Percentiles rank a stretch among this genome's conserved stretches.
Conservation (phyloP, 2,329 filamentous ascomycete species). For the Ramularia endophylla region DNA sequence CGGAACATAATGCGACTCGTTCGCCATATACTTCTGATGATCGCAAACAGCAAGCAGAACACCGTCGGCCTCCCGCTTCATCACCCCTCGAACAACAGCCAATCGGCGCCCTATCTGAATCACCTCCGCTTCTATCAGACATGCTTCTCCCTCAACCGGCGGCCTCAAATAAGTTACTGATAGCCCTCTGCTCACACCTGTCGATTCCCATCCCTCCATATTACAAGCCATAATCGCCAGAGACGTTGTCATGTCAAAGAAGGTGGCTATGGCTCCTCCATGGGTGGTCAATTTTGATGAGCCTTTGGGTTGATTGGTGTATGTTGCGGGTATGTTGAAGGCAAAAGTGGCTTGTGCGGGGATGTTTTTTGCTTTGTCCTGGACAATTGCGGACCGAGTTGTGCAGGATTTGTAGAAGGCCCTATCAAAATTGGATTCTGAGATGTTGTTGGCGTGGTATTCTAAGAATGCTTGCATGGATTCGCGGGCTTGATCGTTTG, state of each 20-base stretch:
- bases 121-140: conserved; percentile 38
- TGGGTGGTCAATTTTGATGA: conserved; percentile 13
- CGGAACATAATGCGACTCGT: conserved; percentile 8
- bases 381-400: conserved; percentile 6
- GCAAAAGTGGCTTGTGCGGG: conserved; percentile 10
- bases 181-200: conserved; percentile 35
- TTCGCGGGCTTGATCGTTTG: conserved; percentile 3
- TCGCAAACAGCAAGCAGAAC: conserved; percentile 24
- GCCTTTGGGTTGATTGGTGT: conserved; percentile 13
- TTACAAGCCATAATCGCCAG: conserved; percentile 23
- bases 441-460: conserved; percentile 6
- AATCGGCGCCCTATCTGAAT: conserved; percentile 38
- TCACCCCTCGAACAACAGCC: conserved; percentile 34
- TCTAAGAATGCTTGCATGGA: conserved; percentile 8
- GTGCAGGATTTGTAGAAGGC: conserved; percentile 7
- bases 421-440: conserved; percentile 14
- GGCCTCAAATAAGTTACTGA: conserved; percentile 42
- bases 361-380: conserved; percentile 3
- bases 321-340: conserved; percentile 13
- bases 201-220: conserved; percentile 31
- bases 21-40: conserved; percentile 20
- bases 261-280: conserved; percentile 44
- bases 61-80: conserved; percentile 31
- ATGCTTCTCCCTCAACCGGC: conserved; percentile 32
- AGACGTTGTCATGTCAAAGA: conserved; percentile 49